phyloP scores from a whole-genome alignment of 495 filamentous ascomycete species.

The Bacidia rubella region DNA sequence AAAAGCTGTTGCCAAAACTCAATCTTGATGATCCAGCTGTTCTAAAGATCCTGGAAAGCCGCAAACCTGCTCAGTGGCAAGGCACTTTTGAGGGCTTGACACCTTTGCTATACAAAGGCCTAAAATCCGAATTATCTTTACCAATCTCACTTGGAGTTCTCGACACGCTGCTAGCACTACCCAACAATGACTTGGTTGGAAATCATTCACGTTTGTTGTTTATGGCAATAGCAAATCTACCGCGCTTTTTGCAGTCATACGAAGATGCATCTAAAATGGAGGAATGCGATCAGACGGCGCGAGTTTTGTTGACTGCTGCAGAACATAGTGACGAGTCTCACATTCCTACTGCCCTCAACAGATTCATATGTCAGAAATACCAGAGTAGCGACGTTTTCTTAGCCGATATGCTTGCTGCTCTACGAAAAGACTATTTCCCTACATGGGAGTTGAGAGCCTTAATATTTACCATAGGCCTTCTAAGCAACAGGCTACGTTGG shows the following conservation, averaged over 20 bases:
- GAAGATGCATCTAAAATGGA: slow-evolving; percentile 45
- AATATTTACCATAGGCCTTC: slow-evolving; percentile 79
- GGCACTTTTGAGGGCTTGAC: slow-evolving; percentile 79
- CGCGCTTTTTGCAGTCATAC: slow-evolving; percentile 71
- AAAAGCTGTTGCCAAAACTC: slow-evolving; percentile 69
- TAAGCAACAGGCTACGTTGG: slow-evolving; percentile 78
- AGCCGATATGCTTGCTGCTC: slow-evolving; percentile 55
- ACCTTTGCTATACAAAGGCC: slow-evolving; percentile 73
- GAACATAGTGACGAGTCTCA: slow-evolving; percentile 48
- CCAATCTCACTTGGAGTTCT: slow-evolving; percentile 63
- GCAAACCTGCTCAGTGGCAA: slow-evolving; percentile 78
- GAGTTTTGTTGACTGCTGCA: slow-evolving; percentile 55
- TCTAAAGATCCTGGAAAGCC: slow-evolving; percentile 55
- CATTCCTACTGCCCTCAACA: slow-evolving; percentile 48
- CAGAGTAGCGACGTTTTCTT: slow-evolving; percentile 67
- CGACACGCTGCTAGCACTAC: slow-evolving; percentile 64
- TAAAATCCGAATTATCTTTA: slow-evolving; percentile 74
- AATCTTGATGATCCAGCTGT: slow-evolving; percentile 61
- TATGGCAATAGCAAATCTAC: slow-evolving; percentile 73
- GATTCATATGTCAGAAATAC: slow-evolving; percentile 56
- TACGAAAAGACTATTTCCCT: slow-evolving; percentile 72
- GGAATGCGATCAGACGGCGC: slow-evolving; percentile 46
- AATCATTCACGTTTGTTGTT: slow-evolving; percentile 71
- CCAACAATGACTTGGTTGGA: slow-evolving; percentile 69
- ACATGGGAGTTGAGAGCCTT: slow-evolving; percentile 68